Conservation (phyloP, 2,329 filamentous ascomycete genomes). For the Penicillium sp. region DNA sequence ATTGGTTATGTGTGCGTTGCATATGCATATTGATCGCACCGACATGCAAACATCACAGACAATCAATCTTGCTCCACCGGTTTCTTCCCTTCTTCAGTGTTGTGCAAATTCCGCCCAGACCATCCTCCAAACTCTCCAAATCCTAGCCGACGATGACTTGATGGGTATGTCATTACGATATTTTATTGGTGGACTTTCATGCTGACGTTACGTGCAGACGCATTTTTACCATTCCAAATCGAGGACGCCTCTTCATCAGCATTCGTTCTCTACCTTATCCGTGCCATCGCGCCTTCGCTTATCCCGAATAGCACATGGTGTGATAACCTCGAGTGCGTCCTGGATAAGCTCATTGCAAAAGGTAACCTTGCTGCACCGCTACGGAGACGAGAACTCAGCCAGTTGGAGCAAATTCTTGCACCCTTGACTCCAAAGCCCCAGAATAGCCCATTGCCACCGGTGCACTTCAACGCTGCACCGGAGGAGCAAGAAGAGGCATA, state of each 20-base stretch:
- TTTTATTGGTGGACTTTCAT: too few relatives aligned
- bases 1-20: constrained; percentile 28
- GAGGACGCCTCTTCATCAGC: constrained; percentile 46
- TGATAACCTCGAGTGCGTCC: constrained; percentile 36
- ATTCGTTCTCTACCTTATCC: constrained; percentile 41
- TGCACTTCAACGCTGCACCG: not conserved
- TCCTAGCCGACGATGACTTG: constrained; percentile 23
- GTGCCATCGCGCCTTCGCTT: constrained; percentile 32
- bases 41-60: constrained; percentile 17
- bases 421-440: constrained; percentile 32
- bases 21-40: constrained; percentile 26
- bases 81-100: constrained; percentile 25
- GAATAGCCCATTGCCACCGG: constrained; percentile 2
- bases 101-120: constrained; percentile 27
- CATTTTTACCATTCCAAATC: constrained; percentile 44
- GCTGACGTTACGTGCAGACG: constrained; percentile 18
- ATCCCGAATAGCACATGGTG: constrained; percentile 38
- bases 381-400: constrained; percentile 38
- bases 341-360: constrained; percentile 41
- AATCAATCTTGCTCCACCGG: constrained; percentile 16
- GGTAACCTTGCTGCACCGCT: constrained; percentile 41
- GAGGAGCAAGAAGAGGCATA: constrained; percentile 12
- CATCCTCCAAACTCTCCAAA: constrained; percentile 26
- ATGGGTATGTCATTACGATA: constrained; percentile 10
- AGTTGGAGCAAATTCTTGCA: constrained; percentile 39